Conservation (phyloP, 371 early-diverging fungal genomes). For the Mortierella sp. region DNA sequence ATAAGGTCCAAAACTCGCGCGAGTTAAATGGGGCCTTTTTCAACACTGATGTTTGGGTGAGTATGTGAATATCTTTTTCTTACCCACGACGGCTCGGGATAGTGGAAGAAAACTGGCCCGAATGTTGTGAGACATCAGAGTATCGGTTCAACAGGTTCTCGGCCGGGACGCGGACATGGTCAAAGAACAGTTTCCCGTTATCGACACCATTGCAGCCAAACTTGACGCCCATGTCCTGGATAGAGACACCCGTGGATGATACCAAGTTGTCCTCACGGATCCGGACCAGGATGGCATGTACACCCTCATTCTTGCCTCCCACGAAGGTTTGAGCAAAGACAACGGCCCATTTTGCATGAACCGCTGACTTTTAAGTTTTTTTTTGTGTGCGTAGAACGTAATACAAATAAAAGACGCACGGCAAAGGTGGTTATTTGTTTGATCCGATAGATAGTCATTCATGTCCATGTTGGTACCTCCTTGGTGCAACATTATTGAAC, state of each 20-base stretch:
- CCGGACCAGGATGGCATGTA: constrained; percentile 68
- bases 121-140: constrained; percentile 64
- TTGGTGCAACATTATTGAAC: too few species aligned
- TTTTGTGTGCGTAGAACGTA: too few species aligned
- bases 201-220: constrained; percentile 70
- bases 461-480: too few species aligned
- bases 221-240: constrained; percentile 76
- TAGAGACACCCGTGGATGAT: constrained; percentile 61
- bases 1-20: too few species aligned
- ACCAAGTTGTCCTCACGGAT: constrained; percentile 67
- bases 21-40: too few species aligned
- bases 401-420: too few species aligned
- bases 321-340: constrained; percentile 77
- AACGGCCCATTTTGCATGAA: constrained; percentile 71
- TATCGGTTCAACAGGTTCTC: constrained; percentile 73
- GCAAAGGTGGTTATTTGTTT: too few species aligned
- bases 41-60: too few species aligned
- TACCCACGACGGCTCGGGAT: constrained; percentile 64
- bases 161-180: constrained; percentile 66
- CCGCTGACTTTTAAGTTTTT: constrained; percentile 51
- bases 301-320: constrained; percentile 70
- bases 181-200: constrained; percentile 61
- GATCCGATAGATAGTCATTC: too few species aligned
- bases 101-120: constrained; percentile 60
- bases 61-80: neutral